Conservation (phyloP, 495 filamentous ascomycete genomes). For the Aspergillus incahuasiensis region DNA sequence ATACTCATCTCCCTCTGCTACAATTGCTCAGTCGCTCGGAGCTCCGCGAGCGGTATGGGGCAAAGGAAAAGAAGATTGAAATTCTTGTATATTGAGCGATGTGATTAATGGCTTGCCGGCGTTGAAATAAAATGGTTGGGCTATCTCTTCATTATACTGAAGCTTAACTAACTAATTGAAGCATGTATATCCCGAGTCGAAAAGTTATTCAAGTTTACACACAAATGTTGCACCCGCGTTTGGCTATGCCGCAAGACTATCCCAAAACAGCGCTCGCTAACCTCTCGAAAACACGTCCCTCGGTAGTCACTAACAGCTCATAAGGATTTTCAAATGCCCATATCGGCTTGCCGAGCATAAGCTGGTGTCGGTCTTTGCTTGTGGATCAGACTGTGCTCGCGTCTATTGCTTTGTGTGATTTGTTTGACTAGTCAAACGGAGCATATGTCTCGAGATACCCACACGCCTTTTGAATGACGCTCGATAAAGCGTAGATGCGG, state of each 20-base stretch:
- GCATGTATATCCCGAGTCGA: not conserved
- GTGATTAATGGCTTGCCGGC: constrained; percentile 11
- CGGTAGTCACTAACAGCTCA: too few species aligned
- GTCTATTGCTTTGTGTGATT: too few species aligned
- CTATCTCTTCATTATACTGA: not conserved
- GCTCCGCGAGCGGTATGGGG: constrained; percentile 63
- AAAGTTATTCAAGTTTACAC: not conserved
- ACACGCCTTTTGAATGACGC: too few species aligned
- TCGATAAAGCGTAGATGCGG: not conserved
- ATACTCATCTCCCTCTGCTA: constrained; percentile 72
- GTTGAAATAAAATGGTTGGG: constrained; percentile 10
- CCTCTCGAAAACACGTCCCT: too few species aligned
- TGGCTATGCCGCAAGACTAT: not conserved
- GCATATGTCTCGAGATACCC: too few species aligned
- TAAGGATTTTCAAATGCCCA: too few species aligned
- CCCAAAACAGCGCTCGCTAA: not conserved
- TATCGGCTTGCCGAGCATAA: too few species aligned
- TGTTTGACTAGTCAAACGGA: too few species aligned
- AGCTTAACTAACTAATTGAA: not conserved
- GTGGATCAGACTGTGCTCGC: too few species aligned
- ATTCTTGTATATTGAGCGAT: constrained; percentile 37
- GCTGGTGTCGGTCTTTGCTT: too few species aligned
- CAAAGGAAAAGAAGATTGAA: constrained; percentile 32
- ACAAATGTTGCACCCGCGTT: not conserved
- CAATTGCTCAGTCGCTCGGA: constrained; percentile 61